A percentile compares a stretch with the other conserved stretches of the same genome.
phyloP scores from a whole-genome alignment of 805 yeast species.

The Alloascoidea hylecoeti region DNA sequence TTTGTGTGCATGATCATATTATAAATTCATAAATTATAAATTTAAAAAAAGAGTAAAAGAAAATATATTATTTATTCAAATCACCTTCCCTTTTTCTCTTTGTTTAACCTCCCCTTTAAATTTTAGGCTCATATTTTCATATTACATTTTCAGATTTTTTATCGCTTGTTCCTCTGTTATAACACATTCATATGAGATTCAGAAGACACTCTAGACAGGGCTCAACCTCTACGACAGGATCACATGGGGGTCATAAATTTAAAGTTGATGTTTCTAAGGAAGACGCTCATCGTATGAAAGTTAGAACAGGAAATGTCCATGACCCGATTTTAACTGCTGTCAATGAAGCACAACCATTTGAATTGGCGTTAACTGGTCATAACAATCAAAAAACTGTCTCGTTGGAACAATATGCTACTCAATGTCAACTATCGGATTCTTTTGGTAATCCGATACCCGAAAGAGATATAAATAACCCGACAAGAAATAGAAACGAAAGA shows the following conservation, averaged over 20 bases:
- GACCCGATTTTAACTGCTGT: constrained; percentile 93
- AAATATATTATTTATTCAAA: no score
- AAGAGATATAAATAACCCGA: constrained; percentile 85
- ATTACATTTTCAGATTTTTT: no score
- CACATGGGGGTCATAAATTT: neutral
- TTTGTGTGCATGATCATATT: no score
- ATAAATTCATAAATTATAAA: no score
- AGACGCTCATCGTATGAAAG: constrained; percentile 19
- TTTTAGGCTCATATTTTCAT: no score
- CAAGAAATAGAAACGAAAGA: constrained; percentile 86
- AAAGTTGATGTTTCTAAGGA: neutral
- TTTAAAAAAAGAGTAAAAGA: no score
- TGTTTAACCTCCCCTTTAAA: no score
- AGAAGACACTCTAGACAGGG: neutral
- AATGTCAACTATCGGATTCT: constrained; percentile 40
- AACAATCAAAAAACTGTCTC: constrained; percentile 16
- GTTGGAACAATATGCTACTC: constrained; percentile 18
- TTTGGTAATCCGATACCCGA: constrained; percentile 56
- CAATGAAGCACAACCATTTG: constrained; percentile 93
- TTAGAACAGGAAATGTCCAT: constrained; percentile 54
- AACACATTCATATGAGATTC: neutral
- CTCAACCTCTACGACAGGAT: neutral
- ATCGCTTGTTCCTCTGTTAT: no score
- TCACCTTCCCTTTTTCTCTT: no score
- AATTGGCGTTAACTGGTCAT: no score